These are phyloP conservation scores for Clarireedia paspali DNA, from an alignment of 2,329 filamentous ascomycete genomes.

Conservation along the genomic window DNA sequence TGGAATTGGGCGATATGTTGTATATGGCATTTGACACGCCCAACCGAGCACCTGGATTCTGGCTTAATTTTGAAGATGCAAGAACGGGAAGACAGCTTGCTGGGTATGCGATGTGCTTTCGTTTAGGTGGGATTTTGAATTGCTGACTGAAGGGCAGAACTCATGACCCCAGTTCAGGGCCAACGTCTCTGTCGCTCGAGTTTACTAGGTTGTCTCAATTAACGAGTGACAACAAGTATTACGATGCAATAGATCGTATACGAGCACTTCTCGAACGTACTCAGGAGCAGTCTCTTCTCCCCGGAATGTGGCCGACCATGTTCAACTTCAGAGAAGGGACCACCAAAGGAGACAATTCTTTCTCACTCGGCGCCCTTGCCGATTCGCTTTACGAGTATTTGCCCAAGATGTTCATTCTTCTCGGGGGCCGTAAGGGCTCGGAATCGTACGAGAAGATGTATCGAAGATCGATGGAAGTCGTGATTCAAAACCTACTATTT, in stretches of 20 bases:
- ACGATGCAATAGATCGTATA: slow-evolving; percentile 51
- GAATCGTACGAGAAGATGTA: slow-evolving; percentile 34
- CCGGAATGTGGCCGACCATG: slow-evolving; percentile 52
- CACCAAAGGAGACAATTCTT: slow-evolving; percentile 45
- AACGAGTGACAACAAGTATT: slow-evolving; percentile 50
- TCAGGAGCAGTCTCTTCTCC: slow-evolving; percentile 45
- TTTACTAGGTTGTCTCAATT: slow-evolving; percentile 55
- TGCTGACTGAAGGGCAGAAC: slow-evolving; percentile 1
- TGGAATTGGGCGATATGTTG: slow-evolving; percentile 26
- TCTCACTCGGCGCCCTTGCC: slow-evolving; percentile 45
- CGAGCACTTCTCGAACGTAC: slow-evolving; percentile 43
- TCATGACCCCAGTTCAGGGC: background rate
- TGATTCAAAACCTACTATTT: slow-evolving; percentile 36
- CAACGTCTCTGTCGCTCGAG: slow-evolving; percentile 49
- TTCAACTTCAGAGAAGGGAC: slow-evolving; percentile 46
- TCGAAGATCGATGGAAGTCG: slow-evolving; percentile 34
- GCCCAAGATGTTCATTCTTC: slow-evolving; percentile 38
- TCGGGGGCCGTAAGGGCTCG: slow-evolving; percentile 5
- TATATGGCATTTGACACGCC: slow-evolving; percentile 35
- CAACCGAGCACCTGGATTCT: slow-evolving; percentile 4
- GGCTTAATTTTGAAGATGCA: slow-evolving; percentile 6
- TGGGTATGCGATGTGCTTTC: no score
- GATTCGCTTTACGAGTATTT: slow-evolving; percentile 59
- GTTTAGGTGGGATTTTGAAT: background rate
- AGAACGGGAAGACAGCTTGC: background rate